Evolutionary conservation across 345 rosid genomes (phyloP).

Genomic region (Linum tenue): DNA sequence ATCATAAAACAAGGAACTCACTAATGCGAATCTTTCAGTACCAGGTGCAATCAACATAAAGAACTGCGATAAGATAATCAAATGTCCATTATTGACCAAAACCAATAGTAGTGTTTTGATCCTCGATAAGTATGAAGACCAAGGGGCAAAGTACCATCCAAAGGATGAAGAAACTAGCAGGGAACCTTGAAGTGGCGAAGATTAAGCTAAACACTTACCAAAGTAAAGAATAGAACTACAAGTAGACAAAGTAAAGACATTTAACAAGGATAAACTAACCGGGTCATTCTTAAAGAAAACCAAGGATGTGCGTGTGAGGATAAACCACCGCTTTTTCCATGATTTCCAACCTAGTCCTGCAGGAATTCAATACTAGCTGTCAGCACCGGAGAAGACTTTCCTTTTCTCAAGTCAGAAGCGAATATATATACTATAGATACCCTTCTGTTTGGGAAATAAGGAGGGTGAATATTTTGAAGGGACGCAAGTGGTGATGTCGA

Average conservation of each 20-base stretch:
- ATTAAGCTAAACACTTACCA: too few species aligned
- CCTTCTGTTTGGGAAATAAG: too few species aligned
- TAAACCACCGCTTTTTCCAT: conserved; percentile 99
- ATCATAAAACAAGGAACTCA: background rate
- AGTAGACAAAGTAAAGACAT: background rate
- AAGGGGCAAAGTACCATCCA: background rate
- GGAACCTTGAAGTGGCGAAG: background rate
- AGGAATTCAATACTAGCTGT: conserved; percentile 13
- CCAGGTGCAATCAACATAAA: too few species aligned
- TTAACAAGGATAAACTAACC: conserved; percentile 41
- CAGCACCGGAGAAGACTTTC: background rate
- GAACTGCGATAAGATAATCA: background rate
- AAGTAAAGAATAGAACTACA: too few species aligned
- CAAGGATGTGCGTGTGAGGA: conserved; percentile 91
- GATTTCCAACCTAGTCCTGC: conserved; percentile 99
- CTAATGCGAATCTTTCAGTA: too few species aligned
- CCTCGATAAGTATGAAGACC: background rate
- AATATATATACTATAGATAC: too few species aligned
- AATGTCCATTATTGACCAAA: background rate
- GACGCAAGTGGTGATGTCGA: too few species aligned
- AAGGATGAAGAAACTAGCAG: background rate
- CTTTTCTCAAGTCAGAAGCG: background rate
- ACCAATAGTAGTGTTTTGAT: background rate
- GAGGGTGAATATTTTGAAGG: too few species aligned
- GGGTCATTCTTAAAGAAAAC: conserved; percentile 98